Evolutionary conservation across 2,329 filamentous ascomycete species (phyloP), one percentile per base, ranked within the genome.

Genomic region (Alternaria novae-zelandiae): DNA sequence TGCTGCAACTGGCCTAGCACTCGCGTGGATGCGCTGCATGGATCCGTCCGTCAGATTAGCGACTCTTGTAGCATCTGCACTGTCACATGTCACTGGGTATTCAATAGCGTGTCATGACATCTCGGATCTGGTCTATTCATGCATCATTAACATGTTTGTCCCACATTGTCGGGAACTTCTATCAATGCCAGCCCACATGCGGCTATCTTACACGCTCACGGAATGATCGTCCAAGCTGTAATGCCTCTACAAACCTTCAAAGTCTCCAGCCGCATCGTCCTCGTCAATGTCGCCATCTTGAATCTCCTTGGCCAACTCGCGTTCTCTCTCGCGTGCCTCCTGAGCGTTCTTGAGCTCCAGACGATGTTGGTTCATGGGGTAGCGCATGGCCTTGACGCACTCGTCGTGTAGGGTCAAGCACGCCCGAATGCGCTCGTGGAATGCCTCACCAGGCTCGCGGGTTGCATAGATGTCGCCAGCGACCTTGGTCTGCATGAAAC

Each of bases 341-440:
- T 98, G 95, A 0, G 96, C 96, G 75, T 97, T 98, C 88, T 97
- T 98, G 59, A 99, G 87, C 82, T 99, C 96, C 59, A 98, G 86
- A 17, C 96, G 89, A 82, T 99, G 96, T 82, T 98, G 96, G 84
- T 99, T 97, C 95, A 98, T 98, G 3, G 96, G 96, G 83, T 98
- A 99, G 59, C 96, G 90, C 96, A 99, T 99, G 25, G 96, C 95
- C 92, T 97, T 98, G 76, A 99, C 94, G 78, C 95, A 98, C 84
- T 99, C 96, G 75, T 99, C 96, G 77, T 98, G 94, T 67, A 99
- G 87, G 60, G 90, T 89, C 73, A 99, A 86, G 80, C 96, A 97
- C 46, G 96, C 96, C 70, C 89, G 88, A 73, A 99, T 98, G 76
- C 96, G 93, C 78, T 97, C 95, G 81, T 99, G 95, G 87, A 99